phyloP scores from a whole-genome alignment of 2,329 filamentous ascomycete species.

The Talaromyces piceae region DNA sequence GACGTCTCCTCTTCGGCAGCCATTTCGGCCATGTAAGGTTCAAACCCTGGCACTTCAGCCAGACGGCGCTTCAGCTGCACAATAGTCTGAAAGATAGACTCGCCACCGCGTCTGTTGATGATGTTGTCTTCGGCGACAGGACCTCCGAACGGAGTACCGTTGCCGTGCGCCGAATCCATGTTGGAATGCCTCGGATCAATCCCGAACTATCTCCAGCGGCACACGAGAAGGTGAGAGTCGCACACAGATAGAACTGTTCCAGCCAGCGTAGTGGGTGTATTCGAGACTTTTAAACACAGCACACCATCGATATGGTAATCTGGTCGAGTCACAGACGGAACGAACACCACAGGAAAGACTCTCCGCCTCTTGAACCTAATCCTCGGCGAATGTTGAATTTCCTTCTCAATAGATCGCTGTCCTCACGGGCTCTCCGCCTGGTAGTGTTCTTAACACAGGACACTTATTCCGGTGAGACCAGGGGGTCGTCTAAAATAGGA shows the following conservation, averaged over 20 bases:
- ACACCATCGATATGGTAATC: constrained; percentile 7
- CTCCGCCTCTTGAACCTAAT: background rate
- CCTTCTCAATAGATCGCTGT: background rate
- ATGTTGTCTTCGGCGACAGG: constrained; percentile 75
- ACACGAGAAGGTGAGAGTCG: constrained; percentile 4
- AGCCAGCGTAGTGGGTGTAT: constrained; percentile 12
- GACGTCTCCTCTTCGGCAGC: constrained; percentile 59
- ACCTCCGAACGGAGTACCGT: constrained; percentile 37
- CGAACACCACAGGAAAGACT: constrained; percentile 5
- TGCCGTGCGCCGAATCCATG: constrained; percentile 30
- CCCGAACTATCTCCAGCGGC: constrained; percentile 7
- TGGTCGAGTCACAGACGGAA: background rate
- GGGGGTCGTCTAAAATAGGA: background rate
- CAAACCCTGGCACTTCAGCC: constrained; percentile 75
- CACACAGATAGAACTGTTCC: constrained; percentile 11
- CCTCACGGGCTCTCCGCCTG: background rate
- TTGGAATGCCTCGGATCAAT: constrained; percentile 12
- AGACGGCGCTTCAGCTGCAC: constrained; percentile 75
- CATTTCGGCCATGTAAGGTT: constrained; percentile 64
- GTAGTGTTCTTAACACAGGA: background rate
- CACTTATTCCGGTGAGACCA: background rate
- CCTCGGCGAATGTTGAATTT: background rate
- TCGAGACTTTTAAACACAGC: background rate
- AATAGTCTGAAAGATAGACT: constrained; percentile 94
- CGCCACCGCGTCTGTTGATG: constrained; percentile 93